Conservation (phyloP, 768 basidiomycete species). For the Cystofilobasidium macerans region DNA sequence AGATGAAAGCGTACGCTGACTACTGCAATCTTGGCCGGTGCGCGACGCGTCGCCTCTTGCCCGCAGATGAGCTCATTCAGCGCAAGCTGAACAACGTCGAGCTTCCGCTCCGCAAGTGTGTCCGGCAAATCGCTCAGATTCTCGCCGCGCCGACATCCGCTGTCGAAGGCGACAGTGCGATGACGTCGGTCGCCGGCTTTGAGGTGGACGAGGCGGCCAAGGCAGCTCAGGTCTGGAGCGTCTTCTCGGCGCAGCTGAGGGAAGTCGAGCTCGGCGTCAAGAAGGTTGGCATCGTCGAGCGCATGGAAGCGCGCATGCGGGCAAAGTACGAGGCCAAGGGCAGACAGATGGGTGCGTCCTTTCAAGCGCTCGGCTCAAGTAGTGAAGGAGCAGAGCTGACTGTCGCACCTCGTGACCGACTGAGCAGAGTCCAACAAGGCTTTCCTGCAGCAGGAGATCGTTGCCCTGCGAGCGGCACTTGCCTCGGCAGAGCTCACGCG, state of each 20-base stretch:
- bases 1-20: too few relatives aligned
- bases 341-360: conserved; percentile 16
- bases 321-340: conserved; percentile 15
- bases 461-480: not conserved
- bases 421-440: not conserved
- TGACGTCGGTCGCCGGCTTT: not conserved
- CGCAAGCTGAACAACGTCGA: conserved; percentile 7
- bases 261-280: conserved; percentile 18
- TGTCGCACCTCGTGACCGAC: not conserved
- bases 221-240: conserved; percentile 5
- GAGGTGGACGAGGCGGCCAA: not conserved
- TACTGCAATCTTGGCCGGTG: too few relatives aligned
- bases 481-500: conserved; percentile 5
- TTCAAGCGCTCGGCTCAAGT: not conserved
- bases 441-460: conserved; percentile 7
- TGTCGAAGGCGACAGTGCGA: not conserved
- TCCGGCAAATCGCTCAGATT: not conserved
- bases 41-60: not conserved
- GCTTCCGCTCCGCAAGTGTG: not conserved
- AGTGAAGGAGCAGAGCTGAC: not conserved
- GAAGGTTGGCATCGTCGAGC: conserved; percentile 11
- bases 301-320: conserved; percentile 21
- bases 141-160: not conserved
- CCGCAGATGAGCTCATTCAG: not conserved
- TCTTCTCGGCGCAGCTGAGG: conserved; percentile 12